Conservation (phyloP, 148 eudicot genomes). For the Nepenthes mirabilis region DNA sequence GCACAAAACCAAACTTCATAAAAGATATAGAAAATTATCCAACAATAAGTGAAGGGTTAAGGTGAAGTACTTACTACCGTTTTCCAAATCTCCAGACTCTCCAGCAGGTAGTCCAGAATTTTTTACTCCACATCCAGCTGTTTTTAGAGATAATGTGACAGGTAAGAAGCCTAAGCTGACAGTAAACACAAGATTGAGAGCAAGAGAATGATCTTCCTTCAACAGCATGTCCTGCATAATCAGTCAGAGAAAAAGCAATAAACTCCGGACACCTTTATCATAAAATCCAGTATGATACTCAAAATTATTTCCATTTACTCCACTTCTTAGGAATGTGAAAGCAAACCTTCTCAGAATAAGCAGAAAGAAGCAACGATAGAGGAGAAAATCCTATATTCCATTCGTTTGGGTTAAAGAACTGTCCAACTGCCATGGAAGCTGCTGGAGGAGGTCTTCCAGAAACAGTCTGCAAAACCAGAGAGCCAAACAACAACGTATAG, state of each 20-base stretch:
- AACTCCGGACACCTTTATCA: neutral
- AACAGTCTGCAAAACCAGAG: slow-evolving; percentile 42
- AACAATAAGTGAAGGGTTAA: neutral
- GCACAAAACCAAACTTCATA: too few relatives aligned
- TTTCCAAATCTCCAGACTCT: slow-evolving; percentile 58
- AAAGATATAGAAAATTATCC: neutral
- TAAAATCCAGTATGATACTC: too few relatives aligned
- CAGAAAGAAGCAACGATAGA: slow-evolving; percentile 39
- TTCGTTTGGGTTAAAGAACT: slow-evolving; percentile 64
- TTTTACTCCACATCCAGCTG: slow-evolving; percentile 88
- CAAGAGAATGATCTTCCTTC: slow-evolving; percentile 89
- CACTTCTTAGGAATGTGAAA: neutral
- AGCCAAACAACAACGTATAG: neutral
- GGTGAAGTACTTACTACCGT: slow-evolving; percentile 36
- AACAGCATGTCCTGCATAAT: slow-evolving; percentile 48
- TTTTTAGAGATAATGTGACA: slow-evolving; percentile 46
- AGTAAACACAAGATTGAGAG: slow-evolving; percentile 54
- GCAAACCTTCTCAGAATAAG: slow-evolving; percentile 45
- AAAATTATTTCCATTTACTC: neutral
- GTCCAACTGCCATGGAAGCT: slow-evolving; percentile 97
- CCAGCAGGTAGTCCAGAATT: slow-evolving; percentile 52
- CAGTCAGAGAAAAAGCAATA: slow-evolving; percentile 6
- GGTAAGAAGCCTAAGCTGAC: slow-evolving; percentile 91
- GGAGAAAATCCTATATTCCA: slow-evolving; percentile 44
- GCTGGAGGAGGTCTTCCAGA: slow-evolving; percentile 99